Conservation (phyloP, 2,329 filamentous ascomycete genomes). For the Ophiocordyceps camponoti-floridani region DNA sequence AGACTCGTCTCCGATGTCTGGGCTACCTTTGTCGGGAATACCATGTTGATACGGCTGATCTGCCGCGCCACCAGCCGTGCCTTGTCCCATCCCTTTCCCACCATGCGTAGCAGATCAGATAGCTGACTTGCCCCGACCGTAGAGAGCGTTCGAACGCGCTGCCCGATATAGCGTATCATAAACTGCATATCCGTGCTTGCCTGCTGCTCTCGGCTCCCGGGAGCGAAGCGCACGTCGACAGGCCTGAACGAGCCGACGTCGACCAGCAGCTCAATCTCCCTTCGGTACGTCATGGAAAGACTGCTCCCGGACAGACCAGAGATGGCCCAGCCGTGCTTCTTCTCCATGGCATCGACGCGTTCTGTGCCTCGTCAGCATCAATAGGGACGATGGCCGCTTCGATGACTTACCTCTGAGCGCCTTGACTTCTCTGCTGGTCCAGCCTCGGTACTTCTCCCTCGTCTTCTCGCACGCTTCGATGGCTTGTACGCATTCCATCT, state of each 20-base stretch:
- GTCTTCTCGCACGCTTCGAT: conserved; percentile 71
- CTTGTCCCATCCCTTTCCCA: conserved; percentile 48
- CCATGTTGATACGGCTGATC: conserved; percentile 41
- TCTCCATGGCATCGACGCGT: conserved; percentile 47
- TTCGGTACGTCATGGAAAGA: conserved; percentile 57
- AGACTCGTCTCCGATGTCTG: conserved; percentile 49
- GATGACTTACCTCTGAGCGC: conserved; percentile 47
- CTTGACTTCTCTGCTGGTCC: conserved; percentile 67
- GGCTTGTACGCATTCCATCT: conserved; percentile 50
- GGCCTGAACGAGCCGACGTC: conserved; percentile 43
- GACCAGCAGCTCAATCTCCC: conserved; percentile 57
- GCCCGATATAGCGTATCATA: conserved; percentile 54
- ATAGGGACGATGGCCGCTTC: background rate
- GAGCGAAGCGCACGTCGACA: conserved; percentile 24
- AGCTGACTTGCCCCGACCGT: conserved; percentile 24
- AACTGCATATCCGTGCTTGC: conserved; percentile 36
- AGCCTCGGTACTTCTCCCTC: conserved; percentile 76
- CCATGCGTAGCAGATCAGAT: conserved; percentile 36
- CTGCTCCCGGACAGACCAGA: conserved; percentile 41
- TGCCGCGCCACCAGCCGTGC: conserved; percentile 41
- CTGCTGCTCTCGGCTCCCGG: conserved; percentile 37
- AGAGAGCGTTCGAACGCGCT: conserved; percentile 26
- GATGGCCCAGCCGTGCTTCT: conserved; percentile 53
- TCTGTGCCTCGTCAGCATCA: conserved; percentile 20
- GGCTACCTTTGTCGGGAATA: conserved; percentile 44